Base-by-base conservation (phyloP, 441 rosid species). In the Kokia cookei region DNA sequence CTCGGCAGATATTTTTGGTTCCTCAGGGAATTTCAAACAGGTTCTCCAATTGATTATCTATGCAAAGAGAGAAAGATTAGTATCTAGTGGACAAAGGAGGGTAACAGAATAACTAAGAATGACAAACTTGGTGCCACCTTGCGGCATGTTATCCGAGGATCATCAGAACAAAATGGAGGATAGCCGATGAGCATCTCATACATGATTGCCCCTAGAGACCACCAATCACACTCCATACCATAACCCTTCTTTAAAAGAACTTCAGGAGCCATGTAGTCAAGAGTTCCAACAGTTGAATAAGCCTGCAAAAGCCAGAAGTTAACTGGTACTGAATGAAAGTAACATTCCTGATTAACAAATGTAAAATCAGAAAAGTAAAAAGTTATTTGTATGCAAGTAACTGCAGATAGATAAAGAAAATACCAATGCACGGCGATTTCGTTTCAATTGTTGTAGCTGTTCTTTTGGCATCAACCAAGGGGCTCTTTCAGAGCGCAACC, bases 181-280 rank as follows among this genome's bases (percentile, higher is more conserved):
- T 94, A 92, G 68, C 97, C 98, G 70, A 92, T 78, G 65, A 94
- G 87, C 98, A 94, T 94, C 85, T 94, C 97, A 75, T 89, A 92
- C 91, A 92, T 82, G 83, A 94, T 92, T 78, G 97, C 96, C 24
- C 98, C 97, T 63, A 94, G 86, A 69, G 98, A 94, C 98, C 98
- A 94, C 98, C 98, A 94, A 80, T 94, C 97, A 64, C 98, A 94
- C 84, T 92, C 97, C 82, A 91, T 89, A 65, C 98, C 97, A 81
- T 92, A 94, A 61, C 97, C 98, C 86, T 92, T 91, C 88, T 93
- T 93, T 42, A 93, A 81, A 65, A 91, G 79, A 59, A 91, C 97
- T 88, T 93, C 97, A 66, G 98, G 97, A 59, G 98, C 97, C 98
- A 92, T 92, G 86, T 94, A 94, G 80, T 94, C 97, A 75, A 92